A percentile compares a stretch with the other conserved stretches of the same genome.
phyloP scores from a whole-genome alignment of 441 rosid genomes.

The Kokia cookei region DNA sequence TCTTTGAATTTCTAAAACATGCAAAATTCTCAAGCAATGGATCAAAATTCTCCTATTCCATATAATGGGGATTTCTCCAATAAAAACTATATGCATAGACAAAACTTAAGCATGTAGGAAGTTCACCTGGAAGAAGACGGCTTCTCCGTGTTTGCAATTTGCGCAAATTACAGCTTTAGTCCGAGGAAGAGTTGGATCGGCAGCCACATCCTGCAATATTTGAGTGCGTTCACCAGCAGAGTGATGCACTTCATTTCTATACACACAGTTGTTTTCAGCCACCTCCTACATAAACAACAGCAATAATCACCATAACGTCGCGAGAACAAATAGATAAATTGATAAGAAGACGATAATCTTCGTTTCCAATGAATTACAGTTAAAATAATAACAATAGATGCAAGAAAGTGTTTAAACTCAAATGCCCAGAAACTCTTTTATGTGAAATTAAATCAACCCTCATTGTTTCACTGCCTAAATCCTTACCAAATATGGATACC shows the following conservation, averaged over 20 bases:
- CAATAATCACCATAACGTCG: background rate
- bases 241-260: constrained; percentile 89
- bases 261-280: constrained; percentile 84
- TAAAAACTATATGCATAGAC: background rate
- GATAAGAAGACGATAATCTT: background rate
- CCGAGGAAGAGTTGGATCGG: constrained; percentile 96
- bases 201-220: constrained; percentile 84
- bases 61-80: background rate
- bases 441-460: background rate
- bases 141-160: constrained; percentile 70
- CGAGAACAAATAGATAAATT: background rate
- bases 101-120: background rate
- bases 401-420: background rate
- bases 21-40: background rate
- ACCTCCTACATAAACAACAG: constrained; percentile 49
- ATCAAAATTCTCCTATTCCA: background rate
- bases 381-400: background rate
- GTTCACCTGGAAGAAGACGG: constrained; percentile 91
- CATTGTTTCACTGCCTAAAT: background rate
- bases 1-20: background rate
- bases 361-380: too few species aligned
- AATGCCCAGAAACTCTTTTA: background rate
- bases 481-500: background rate
- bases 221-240: constrained; percentile 83
- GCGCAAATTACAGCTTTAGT: constrained; percentile 76